A percentile compares a stretch with the other conserved stretches of the same genome.
These are phyloP conservation scores for Cutaneotrichosporon arboriforme DNA, from an alignment of 1,284 basidiomycete genomes.

Conservation along the genomic window DNA sequence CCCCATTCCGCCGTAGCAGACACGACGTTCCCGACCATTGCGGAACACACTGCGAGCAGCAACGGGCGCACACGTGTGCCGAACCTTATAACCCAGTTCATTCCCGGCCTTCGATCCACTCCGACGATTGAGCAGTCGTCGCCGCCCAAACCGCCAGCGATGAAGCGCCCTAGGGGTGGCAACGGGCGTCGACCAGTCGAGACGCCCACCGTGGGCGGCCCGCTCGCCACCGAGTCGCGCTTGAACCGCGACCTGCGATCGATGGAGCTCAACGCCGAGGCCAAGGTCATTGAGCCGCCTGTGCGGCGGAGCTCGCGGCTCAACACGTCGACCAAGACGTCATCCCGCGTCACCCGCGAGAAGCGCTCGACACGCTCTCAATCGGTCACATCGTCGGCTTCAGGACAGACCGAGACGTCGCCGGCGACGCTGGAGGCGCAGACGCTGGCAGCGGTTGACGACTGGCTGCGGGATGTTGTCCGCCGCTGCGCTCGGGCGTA, in stretches of 20 bases:
- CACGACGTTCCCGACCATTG: constrained; percentile 34
- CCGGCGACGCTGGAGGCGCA: constrained; percentile 62
- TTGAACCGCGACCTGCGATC: constrained; percentile 26
- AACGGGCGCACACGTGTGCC: constrained; percentile 30
- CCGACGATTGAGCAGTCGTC: constrained; percentile 17
- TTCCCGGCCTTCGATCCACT: constrained; percentile 22
- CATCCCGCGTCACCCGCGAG: constrained; percentile 18
- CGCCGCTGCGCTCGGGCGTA: constrained; percentile 72
- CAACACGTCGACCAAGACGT: constrained; percentile 23
- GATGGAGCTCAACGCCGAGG: constrained; percentile 28
- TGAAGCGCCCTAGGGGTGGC: constrained; percentile 41
- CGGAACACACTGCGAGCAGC: constrained; percentile 11
- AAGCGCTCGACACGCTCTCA: constrained; percentile 30
- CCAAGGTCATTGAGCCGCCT: constrained; percentile 21
- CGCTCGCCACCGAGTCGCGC: constrained; percentile 16
- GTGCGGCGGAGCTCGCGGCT: constrained; percentile 38
- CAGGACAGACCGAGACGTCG: constrained; percentile 58
- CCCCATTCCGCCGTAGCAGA: constrained; percentile 29
- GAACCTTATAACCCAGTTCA: constrained; percentile 29
- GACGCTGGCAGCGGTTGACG: constrained; percentile 68
- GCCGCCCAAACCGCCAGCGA: constrained; percentile 37
- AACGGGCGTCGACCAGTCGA: constrained; percentile 2
- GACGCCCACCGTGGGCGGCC: constrained; percentile 9
- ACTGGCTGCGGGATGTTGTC: constrained; percentile 74
- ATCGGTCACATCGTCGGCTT: constrained; percentile 53